Base-by-base conservation (phyloP, 345 rosid genomes). In the Raphanus sativus region DNA sequence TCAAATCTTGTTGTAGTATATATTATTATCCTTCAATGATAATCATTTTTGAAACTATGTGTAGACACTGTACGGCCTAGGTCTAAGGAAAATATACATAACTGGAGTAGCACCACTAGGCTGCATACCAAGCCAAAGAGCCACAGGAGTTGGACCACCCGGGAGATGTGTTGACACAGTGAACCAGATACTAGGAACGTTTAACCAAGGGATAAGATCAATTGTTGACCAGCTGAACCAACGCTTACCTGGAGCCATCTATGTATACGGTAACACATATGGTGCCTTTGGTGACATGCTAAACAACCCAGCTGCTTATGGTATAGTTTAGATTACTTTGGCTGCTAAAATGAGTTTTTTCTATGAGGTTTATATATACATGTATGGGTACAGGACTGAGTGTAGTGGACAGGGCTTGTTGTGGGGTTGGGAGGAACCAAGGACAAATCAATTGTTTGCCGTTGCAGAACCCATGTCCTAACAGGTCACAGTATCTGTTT, bases 391-490 rank as follows among this genome's bases (percentile, higher is more conserved):
- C 81, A 95, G 97, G 99, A 52, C 87, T 96, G 69, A 87, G 67
- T 3, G 89, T 90, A 0, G 75, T 85, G 26, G 94, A 93, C 68
- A 84, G 77, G 45, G 96, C 88, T 17, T 96, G 99, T 71, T 96
- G 98, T 55, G 96, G 94, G 25, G 60, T 96, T 58, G 91, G 91
- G 62, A 81, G 87, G 70, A 89, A 87, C 80, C 83, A 75, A 80
- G 93, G 93, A 3, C 85, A 87, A 16, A 84, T 96, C 29, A 96
- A 98, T 34, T 93, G 98, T 76, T 56, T 87, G 24, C 98, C 98
- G 0, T 29, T 81, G 30, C 80, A 70, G 61, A 66, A 40, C 25
- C 97, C 98, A 8, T 95, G 99, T 54, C 9, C 65, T 0, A 84
- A 89, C 63, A 80, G 94, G 61, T 77, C 59, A 7, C 85, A 87